Percentiles rank a stretch among this genome's conserved stretches.
These are phyloP conservation scores for Immersiella caudata DNA, from an alignment of 495 filamentous ascomycete genomes.

Conservation along the genomic window DNA sequence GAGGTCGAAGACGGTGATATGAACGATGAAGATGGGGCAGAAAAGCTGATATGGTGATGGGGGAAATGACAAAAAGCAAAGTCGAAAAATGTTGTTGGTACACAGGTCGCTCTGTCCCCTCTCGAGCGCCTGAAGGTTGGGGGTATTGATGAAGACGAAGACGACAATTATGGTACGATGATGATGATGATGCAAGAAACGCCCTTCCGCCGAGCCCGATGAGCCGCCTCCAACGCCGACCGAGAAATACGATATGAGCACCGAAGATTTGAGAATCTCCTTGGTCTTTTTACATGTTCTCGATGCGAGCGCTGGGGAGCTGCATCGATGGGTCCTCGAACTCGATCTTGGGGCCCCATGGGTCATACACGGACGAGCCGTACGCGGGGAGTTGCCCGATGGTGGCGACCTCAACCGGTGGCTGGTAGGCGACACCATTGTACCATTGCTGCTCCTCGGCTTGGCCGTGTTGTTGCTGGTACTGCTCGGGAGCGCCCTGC, in stretches of 20 bases:
- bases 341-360: constrained; percentile 50
- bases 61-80: constrained; percentile 7
- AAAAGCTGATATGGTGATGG: neutral
- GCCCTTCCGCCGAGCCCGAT: neutral
- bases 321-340: constrained; percentile 49
- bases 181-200: constrained; percentile 9
- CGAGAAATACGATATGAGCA: neutral
- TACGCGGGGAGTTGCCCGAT: constrained; percentile 43
- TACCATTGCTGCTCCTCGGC: constrained; percentile 47
- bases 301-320: constrained; percentile 52
- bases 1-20: neutral
- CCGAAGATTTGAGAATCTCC: neutral
- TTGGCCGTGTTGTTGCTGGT: constrained; percentile 35
- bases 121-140: constrained; percentile 13
- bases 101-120: constrained; percentile 16
- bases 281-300: constrained; percentile 40
- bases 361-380: constrained; percentile 37
- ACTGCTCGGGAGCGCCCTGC: constrained; percentile 34
- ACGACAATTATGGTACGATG: constrained; percentile 17
- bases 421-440: constrained; percentile 45
- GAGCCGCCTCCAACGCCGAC: neutral
- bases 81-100: constrained; percentile 20
- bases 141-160: constrained; percentile 31
- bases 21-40: neutral
- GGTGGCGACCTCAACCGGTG: constrained; percentile 46